phyloP scores from a whole-genome alignment of 1,139 yeast species.

The Nakaseomyces kungkrabaensis region DNA sequence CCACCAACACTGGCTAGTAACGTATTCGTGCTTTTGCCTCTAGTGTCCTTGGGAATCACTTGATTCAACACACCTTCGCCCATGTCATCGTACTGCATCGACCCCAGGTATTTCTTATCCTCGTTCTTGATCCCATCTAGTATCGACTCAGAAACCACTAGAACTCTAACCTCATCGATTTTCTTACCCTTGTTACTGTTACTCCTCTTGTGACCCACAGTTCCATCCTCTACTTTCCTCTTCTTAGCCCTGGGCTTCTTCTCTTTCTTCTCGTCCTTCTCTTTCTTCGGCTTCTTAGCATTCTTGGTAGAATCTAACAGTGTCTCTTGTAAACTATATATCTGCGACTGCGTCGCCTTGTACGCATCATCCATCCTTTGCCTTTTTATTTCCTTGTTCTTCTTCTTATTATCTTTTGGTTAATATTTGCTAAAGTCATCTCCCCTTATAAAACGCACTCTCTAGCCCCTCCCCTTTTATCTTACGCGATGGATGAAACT shows the following conservation, averaged over 20 bases:
- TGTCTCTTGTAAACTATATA: conserved; percentile 27
- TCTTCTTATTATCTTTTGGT: no score
- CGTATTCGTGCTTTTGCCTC: neutral
- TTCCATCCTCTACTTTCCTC: neutral
- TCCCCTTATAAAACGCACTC: neutral
- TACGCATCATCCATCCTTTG: conserved; percentile 10
- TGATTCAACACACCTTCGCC: conserved; percentile 12
- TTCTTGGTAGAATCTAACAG: conserved; percentile 22
- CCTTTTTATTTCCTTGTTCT: no score
- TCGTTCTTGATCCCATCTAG: neutral
- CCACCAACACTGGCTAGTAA: neutral
- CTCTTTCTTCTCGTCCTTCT: conserved; percentile 1
- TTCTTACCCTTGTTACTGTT: neutral
- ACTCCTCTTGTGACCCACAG: neutral
- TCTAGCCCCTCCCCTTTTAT: no score
- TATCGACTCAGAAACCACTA: conserved; percentile 11
- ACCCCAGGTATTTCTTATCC: conserved; percentile 13
- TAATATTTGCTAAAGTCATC: neutral
- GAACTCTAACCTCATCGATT: conserved; percentile 5
- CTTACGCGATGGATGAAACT: no score
- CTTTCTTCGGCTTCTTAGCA: conserved; percentile 5
- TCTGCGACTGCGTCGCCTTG: conserved; percentile 27
- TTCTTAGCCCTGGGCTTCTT: conserved; percentile 1
- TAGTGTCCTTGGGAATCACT: neutral
- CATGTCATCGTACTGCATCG: conserved; percentile 18